Evolutionary conservation across 1,284 basidiomycete species (phyloP), one percentile per base, ranked within the genome.

Genomic region (Macrocystidia cucumis): DNA sequence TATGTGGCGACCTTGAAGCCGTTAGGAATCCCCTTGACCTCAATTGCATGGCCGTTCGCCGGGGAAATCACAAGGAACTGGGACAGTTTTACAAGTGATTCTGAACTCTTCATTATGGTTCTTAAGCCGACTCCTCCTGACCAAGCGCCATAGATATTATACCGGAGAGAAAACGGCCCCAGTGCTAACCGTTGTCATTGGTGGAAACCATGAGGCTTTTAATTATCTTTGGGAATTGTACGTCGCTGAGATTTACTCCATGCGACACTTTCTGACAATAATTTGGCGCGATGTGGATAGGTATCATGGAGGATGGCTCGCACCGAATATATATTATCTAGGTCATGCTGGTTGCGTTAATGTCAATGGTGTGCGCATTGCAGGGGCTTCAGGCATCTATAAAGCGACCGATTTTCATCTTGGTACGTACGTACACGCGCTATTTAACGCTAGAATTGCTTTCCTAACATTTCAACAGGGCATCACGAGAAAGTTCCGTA

Each of bases 1-100:
- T 95, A 29, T 92, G 91, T 44, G 96, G 96, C n/a, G 95, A 99
- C 63, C 97, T 99, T 51, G 87, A 95, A 60, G 93, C 96, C 6
- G 68, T 97, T 30, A 73, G 95, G 20, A 96, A 96, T 48, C 65
- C 72, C 42, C 68, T 78, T 39, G 96, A 99, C 61, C 69, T 98
- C 29, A 74, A 86, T 45, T 88, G 85, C 43, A 86, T 98, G 73
- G 82, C 92, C 19, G 90, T 92, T 0, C 95, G 95, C 0, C n/a
- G n/a, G n/a, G 66, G 74, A 39, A 98, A 98, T 59, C 98, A 92
- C 62, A 80, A 79, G 39, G 63, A 72, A 16, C 65, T 98, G 16
- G 89, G 91, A 16, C 79, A 80, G 34, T 97, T 97, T 55, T 67
- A 87, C 60, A 79, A 86, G 78, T 91, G 62, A 51, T 73, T 60